Percentiles rank a stretch among this genome's conserved stretches.
Evolutionary conservation across 1,139 yeast species (phyloP).

Genomic region (Nakaseomyces nivariensis): DNA sequence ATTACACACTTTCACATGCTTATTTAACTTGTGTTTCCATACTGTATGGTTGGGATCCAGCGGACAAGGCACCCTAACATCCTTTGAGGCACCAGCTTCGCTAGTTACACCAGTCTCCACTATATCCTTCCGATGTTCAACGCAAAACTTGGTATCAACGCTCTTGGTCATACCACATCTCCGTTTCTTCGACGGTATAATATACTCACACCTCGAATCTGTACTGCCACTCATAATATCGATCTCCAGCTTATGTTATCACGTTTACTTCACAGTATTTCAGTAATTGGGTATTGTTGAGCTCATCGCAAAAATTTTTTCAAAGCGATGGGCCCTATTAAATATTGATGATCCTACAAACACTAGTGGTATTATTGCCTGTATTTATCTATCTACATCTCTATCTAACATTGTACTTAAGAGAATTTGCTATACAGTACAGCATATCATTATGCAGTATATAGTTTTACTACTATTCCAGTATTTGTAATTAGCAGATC

Average conservation of each 20-base stretch:
- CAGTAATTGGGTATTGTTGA: neutral
- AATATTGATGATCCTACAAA: too few relatives aligned
- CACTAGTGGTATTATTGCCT: too few relatives aligned
- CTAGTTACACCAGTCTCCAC: neutral
- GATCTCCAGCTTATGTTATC: too few relatives aligned
- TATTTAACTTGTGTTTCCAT: constrained; percentile 46
- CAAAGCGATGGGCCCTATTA: too few relatives aligned
- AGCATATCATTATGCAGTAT: too few relatives aligned
- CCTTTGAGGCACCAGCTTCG: neutral
- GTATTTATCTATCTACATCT: too few relatives aligned
- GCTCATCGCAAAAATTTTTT: neutral
- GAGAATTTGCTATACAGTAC: too few relatives aligned
- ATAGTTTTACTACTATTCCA: too few relatives aligned
- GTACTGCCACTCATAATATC: constrained; percentile 3
- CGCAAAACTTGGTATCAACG: constrained; percentile 14
- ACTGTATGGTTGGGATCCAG: constrained; percentile 67
- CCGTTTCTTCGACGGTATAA: constrained; percentile 19
- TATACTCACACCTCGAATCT: constrained; percentile 18
- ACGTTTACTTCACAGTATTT: too few relatives aligned
- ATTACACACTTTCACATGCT: constrained; percentile 58
- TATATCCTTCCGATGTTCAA: constrained; percentile 15
- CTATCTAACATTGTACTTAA: too few relatives aligned
- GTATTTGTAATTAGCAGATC: too few relatives aligned
- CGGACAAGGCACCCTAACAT: constrained; percentile 59
- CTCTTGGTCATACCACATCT: constrained; percentile 25